These are phyloP conservation scores for Phellopilus nigrolimitatus DNA, from an alignment of 1,284 basidiomycete genomes.

Conservation along the genomic window DNA sequence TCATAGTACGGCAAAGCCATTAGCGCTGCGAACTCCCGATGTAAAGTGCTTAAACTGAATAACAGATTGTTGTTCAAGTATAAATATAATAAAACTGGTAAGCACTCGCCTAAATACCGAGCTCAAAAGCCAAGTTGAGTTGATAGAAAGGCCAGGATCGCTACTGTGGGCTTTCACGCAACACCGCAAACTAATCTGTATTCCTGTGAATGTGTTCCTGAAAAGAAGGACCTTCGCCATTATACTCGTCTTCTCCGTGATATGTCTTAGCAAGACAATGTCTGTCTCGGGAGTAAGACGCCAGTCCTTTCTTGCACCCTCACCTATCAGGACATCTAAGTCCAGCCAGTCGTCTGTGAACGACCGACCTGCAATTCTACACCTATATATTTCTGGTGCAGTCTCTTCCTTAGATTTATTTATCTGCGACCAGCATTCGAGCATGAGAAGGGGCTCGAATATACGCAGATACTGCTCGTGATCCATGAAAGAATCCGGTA, in stretches of 20 bases:
- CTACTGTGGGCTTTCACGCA: constrained; percentile 33
- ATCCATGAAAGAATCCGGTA: constrained; percentile 67
- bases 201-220: constrained; percentile 45
- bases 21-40: constrained; percentile 90
- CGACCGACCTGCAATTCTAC: constrained; percentile 57
- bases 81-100: not conserved
- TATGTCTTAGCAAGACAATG: constrained; percentile 64
- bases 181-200: constrained; percentile 48
- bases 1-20: constrained; percentile 83
- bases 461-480: constrained; percentile 68
- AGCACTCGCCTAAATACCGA: constrained; percentile 76
- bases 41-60: constrained; percentile 79
- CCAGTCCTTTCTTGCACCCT: constrained; percentile 62
- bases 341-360: constrained; percentile 72
- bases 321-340: constrained; percentile 59
- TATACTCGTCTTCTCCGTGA: constrained; percentile 43
- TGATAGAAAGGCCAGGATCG: constrained; percentile 58
- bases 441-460: constrained; percentile 84
- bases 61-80: constrained; percentile 14
- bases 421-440: constrained; percentile 93
- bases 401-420: constrained; percentile 67
- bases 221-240: constrained; percentile 83
- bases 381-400: constrained; percentile 45
- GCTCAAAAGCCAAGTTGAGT: constrained; percentile 68
- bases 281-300: constrained; percentile 70